These are phyloP conservation scores for Phytophthora pistaciae DNA, from an alignment of 352 stramenopile genomes.

Conservation along the genomic window DNA sequence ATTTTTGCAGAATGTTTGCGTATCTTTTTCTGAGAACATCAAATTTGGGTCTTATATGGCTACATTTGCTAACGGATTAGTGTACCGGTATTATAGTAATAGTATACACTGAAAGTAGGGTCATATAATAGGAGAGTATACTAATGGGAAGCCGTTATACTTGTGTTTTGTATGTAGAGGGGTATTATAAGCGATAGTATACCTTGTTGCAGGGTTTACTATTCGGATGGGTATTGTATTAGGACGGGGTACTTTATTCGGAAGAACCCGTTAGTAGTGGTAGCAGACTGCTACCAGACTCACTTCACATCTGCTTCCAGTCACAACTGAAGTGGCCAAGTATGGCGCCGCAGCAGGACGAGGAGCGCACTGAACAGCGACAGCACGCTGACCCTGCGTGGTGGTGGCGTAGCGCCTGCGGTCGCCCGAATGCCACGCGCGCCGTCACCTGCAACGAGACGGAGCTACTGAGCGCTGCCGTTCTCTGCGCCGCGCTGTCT, in stretches of 20 bases:
- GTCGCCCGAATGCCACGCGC: conserved; percentile 1
- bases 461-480: conserved; percentile 73
- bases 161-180: not conserved
- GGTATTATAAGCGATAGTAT: too few species aligned
- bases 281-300: not conserved
- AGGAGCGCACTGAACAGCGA: conserved; percentile 1
- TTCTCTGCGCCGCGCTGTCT: conserved; percentile 71
- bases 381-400: conserved; percentile 23
- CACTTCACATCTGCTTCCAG: not conserved
- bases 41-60: conserved; percentile 1
- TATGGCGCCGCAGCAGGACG: conserved; percentile 23
- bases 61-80: too few species aligned
- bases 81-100: too few species aligned
- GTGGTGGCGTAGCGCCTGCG: conserved; percentile 37
- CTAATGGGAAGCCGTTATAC: not conserved
- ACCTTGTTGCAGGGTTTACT: too few species aligned
- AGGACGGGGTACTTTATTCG: too few species aligned
- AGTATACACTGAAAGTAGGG: too few species aligned
- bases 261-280: too few species aligned
- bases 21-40: not conserved
- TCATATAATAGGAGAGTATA: too few species aligned
- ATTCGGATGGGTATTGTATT: too few species aligned
- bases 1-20: too few species aligned
- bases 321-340: conserved; percentile 4
- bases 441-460: conserved; percentile 55